phyloP scores from a whole-genome alignment of 345 rosid species.

The Psidium friedrichsthalianum region DNA sequence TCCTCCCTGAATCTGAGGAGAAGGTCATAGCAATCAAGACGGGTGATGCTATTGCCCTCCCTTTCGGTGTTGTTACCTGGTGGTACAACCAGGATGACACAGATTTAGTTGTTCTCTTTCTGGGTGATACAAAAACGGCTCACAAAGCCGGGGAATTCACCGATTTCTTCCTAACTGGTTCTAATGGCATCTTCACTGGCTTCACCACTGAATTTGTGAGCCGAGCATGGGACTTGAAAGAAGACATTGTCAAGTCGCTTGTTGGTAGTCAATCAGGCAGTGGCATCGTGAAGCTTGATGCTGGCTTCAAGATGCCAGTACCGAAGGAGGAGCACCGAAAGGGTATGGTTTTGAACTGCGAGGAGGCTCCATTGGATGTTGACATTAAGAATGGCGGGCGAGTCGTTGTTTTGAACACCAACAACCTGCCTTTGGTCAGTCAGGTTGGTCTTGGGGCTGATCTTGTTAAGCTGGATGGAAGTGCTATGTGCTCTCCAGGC shows the following conservation, averaged over 20 bases:
- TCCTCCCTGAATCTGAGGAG: constrained; percentile 84
- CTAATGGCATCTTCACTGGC: constrained; percentile 72
- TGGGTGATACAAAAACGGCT: constrained; percentile 74
- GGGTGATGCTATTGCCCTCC: constrained; percentile 87
- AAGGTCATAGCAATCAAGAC: constrained; percentile 64
- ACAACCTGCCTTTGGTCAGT: constrained; percentile 77
- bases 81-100: constrained; percentile 80
- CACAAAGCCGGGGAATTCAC: constrained; percentile 77
- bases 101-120: constrained; percentile 59
- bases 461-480: constrained; percentile 62
- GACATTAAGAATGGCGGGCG: constrained; percentile 70
- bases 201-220: constrained; percentile 68
- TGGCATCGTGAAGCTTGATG: constrained; percentile 62
- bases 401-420: constrained; percentile 74
- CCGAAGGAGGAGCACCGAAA: constrained; percentile 42
- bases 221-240: constrained; percentile 63
- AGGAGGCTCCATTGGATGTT: constrained; percentile 79
- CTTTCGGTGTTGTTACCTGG: constrained; percentile 90
- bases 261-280: constrained; percentile 37
- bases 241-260: constrained; percentile 31
- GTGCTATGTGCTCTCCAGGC: constrained; percentile 95
- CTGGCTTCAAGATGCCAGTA: constrained; percentile 38
- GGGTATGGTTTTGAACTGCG: constrained; percentile 62
- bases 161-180: constrained; percentile 63
- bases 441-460: constrained; percentile 88